Conservation (phyloP, 192 early-diverging fungal genomes). For the Backusella sp. region DNA sequence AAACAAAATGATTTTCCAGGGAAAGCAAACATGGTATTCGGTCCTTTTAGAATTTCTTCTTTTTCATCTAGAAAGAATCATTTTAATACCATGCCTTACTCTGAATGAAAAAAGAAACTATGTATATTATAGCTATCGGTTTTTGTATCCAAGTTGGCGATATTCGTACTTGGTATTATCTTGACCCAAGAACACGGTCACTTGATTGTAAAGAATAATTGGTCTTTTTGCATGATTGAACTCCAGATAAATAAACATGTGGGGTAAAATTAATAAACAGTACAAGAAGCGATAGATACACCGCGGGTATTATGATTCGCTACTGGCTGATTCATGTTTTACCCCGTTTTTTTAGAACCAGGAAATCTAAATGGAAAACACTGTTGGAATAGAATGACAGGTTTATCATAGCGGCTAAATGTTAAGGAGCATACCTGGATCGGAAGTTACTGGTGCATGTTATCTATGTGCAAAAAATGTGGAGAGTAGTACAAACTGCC, state of each 20-base stretch:
- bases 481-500: not conserved
- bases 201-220: not conserved
- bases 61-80: not conserved
- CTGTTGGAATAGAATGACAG: not conserved
- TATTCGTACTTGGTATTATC: not conserved
- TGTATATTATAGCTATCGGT: not conserved
- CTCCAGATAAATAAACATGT: not conserved
- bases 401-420: not conserved
- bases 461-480: not conserved
- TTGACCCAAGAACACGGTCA: not conserved
- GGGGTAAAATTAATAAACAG: not conserved
- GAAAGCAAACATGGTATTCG: not conserved
- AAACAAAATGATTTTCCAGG: not conserved
- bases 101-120: not conserved
- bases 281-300: not conserved
- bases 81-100: not conserved
- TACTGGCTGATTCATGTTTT: not conserved
- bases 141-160: not conserved
- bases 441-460: not conserved
- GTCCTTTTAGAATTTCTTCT: not conserved
- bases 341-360: not conserved
- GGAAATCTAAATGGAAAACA: not conserved
- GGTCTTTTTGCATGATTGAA: slow-evolving; percentile 1
- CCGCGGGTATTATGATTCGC: not conserved
- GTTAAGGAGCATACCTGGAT: not conserved